These are phyloP conservation scores for Scytalidium lignicola DNA, from an alignment of 2,329 filamentous ascomycete genomes.

Conservation along the genomic window DNA sequence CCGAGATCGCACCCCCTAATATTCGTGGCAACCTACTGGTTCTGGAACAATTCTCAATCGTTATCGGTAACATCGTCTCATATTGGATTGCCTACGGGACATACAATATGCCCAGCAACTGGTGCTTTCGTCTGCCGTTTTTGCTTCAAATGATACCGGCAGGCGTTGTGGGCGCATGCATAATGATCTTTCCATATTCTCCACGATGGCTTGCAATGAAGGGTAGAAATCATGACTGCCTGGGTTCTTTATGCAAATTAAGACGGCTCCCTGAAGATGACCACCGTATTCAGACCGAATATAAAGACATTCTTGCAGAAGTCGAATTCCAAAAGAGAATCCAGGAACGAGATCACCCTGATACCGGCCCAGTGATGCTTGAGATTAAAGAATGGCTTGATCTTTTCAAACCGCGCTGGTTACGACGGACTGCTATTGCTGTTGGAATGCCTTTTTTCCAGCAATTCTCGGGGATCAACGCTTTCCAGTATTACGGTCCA, in stretches of 20 bases:
- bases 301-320: slow-evolving; percentile 40
- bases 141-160: slow-evolving; percentile 22
- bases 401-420: slow-evolving; percentile 44
- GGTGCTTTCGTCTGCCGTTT: slow-evolving; percentile 30
- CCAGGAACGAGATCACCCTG: slow-evolving; percentile 33
- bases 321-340: slow-evolving; percentile 28
- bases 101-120: slow-evolving; percentile 27
- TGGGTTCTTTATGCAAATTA: slow-evolving; percentile 43
- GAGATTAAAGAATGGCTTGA: slow-evolving; percentile 45
- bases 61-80: slow-evolving; percentile 36
- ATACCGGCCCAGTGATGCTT: slow-evolving; percentile 34
- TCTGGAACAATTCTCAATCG: slow-evolving; percentile 32
- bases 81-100: slow-evolving; percentile 40
- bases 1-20: slow-evolving; percentile 41
- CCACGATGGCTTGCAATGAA: slow-evolving; percentile 33
- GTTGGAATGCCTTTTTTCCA: slow-evolving; percentile 53
- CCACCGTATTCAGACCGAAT: slow-evolving; percentile 44
- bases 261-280: slow-evolving; percentile 44
- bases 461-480: slow-evolving; percentile 49
- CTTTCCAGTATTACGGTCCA: slow-evolving; percentile 58
- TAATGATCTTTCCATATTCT: slow-evolving; percentile 41
- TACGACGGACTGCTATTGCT: slow-evolving; percentile 46
- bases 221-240: slow-evolving; percentile 42
- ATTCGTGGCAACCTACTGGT: slow-evolving; percentile 13
- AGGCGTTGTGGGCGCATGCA: slow-evolving; percentile 31